Percentiles rank a stretch among this genome's conserved stretches.
These are phyloP conservation scores for Spiromastix sp. DNA, from an alignment of 2,329 filamentous ascomycete species.

Conservation along the genomic window DNA sequence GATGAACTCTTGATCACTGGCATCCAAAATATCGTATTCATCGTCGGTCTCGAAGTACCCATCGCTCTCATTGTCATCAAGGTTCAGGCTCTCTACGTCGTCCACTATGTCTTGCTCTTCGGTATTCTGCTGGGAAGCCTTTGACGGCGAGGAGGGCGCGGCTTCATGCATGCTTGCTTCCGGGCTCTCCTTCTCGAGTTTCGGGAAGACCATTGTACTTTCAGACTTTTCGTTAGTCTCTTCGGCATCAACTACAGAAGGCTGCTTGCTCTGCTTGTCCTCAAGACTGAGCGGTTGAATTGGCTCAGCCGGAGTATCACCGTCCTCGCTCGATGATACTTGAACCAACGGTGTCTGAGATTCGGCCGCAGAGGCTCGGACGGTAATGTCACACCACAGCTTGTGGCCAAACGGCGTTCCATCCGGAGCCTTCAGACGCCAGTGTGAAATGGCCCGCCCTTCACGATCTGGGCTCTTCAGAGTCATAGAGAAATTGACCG, in stretches of 20 bases:
- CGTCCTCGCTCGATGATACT: constrained; percentile 8
- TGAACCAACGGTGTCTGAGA: neutral
- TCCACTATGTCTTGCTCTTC: constrained; percentile 44
- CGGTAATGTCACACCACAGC: constrained; percentile 85
- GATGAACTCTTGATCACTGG: constrained; percentile 76
- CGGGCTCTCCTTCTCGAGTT: constrained; percentile 87
- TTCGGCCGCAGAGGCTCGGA: constrained; percentile 25
- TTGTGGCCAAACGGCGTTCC: constrained; percentile 83
- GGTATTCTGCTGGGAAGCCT: constrained; percentile 33
- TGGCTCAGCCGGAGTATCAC: constrained; percentile 9
- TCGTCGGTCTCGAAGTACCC: constrained; percentile 83
- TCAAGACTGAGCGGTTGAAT: constrained; percentile 15
- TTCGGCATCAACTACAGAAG: constrained; percentile 24
- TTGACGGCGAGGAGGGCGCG: constrained; percentile 21
- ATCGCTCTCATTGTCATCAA: constrained; percentile 38
- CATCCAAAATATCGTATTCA: constrained; percentile 95
- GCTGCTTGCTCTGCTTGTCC: constrained; percentile 19
- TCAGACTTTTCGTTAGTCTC: constrained; percentile 27
- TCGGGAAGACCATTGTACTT: constrained; percentile 92
- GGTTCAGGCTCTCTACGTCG: constrained; percentile 48
- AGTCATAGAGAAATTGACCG: constrained; percentile 69
- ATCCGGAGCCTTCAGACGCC: constrained; percentile 76
- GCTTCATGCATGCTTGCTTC: constrained; percentile 63
- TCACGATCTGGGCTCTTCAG: constrained; percentile 69
- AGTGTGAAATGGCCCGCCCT: constrained; percentile 86